Base-by-base conservation (phyloP, 1,284 basidiomycete genomes). In the Megacollybia platyphylla region DNA sequence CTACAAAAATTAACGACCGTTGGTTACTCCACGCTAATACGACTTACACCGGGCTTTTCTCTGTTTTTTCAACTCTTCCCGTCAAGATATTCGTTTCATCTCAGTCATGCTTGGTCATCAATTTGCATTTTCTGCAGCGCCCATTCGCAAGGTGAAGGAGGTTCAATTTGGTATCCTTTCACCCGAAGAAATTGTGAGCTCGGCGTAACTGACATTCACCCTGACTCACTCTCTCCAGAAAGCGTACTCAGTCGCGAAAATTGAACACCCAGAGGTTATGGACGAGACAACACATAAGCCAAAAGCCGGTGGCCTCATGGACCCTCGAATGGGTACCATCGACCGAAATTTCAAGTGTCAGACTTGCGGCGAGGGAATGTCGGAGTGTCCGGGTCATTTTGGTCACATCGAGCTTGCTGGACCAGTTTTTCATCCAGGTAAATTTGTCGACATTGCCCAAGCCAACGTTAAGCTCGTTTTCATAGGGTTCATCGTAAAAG, bases 331-430 rank as follows among this genome's bases (percentile, higher is more conserved):
- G 82, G 96, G 96, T 39, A 99, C 89, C 39, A 97, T 97, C 61
- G 94, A 98, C 70, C 79, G 96, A 51, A 97, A 97, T 64, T 97
- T 96, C 71, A 98, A 98, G 71, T 98, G 96, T 61, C 92, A 97
- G 68, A 98, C 96, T 20, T 98, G 96, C 64, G 92, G 92, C 56
- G 92, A 97, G 73, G 94, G 93, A 40, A 96, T 94, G 90, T 83
- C 89, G 27, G 90, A 94, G 59, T 94, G 92, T 66, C 94, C 96
- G 27, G 96, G 96, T 44, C 96, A 98, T 64, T 99, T 98, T 67
- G 94, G 93, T 46, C 92, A 98, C 64, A 93, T 98, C 55, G 96
- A 99, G 67, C 71, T 99, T 53, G 92, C 92, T 40, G 74, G 90
- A 52, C 93, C 94, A 11, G 92, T 97, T 27, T 98, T 93, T 59